A percentile compares a stretch with the other conserved stretches of the same genome.
These are phyloP conservation scores for Ganoderma lucidum DNA, from an alignment of 1,284 basidiomycete species.

Conservation along the genomic window DNA sequence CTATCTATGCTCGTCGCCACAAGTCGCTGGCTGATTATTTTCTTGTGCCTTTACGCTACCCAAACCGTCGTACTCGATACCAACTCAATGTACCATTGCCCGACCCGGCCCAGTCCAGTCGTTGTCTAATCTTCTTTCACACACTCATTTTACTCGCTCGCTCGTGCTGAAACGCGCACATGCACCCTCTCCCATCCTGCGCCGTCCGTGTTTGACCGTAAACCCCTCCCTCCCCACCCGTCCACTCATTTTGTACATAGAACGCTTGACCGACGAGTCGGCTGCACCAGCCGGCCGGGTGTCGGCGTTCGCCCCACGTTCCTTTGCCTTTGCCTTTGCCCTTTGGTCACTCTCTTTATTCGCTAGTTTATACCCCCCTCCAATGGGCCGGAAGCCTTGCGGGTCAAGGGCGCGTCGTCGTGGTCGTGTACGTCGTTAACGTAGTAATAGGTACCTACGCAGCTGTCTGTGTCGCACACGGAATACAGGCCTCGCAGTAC, in stretches of 20 bases:
- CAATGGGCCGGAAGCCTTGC: conserved; percentile 13
- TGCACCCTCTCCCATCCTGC: background rate
- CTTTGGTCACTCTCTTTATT: conserved; percentile 9
- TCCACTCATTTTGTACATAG: conserved; percentile 16
- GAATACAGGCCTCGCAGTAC: conserved; percentile 8
- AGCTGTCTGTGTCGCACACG: conserved; percentile 9
- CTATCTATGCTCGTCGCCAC: conserved; percentile 19
- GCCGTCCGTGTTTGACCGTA: conserved; percentile 4
- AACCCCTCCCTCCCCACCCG: background rate
- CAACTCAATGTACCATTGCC: conserved; percentile 21
- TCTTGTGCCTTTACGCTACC: conserved; percentile 13
- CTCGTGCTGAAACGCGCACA: background rate
- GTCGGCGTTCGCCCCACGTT: conserved; percentile 8
- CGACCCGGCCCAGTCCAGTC: conserved; percentile 25
- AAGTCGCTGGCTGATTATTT: conserved; percentile 6
- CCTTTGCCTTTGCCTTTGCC: conserved; percentile 1
- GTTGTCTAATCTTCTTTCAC: conserved; percentile 24
- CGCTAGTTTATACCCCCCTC: conserved; percentile 11
- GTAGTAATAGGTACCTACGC: conserved; percentile 12
- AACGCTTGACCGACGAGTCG: background rate
- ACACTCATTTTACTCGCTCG: conserved; percentile 12
- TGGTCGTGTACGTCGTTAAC: conserved; percentile 7
- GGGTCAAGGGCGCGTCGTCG: conserved; percentile 8
- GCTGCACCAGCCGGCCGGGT: background rate
- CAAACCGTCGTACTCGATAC: conserved; percentile 28